Conservation (phyloP, 1,139 yeast species). For the Lodderomyces parapsilosis region DNA sequence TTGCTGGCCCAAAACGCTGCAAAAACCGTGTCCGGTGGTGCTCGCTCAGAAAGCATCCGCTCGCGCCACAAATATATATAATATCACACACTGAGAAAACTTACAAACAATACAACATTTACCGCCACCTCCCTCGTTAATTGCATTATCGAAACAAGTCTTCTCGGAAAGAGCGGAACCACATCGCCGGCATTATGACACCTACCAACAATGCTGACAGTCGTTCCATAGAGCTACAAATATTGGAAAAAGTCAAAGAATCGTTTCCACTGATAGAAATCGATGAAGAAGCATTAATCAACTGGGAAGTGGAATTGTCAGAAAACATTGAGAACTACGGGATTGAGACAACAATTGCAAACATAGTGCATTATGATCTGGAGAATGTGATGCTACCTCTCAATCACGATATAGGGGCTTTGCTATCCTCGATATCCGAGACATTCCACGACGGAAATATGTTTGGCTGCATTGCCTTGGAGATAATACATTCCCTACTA, state of each 20-base stretch:
- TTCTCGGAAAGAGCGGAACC: not conserved
- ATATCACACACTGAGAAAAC: too few relatives aligned
- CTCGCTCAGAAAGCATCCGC: too few relatives aligned
- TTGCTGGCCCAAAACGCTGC: too few relatives aligned
- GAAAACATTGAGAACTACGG: constrained; percentile 18
- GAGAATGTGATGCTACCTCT: constrained; percentile 6
- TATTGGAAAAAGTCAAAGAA: not conserved
- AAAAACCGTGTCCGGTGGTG: too few relatives aligned
- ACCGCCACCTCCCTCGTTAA: too few relatives aligned
- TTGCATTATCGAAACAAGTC: too few relatives aligned
- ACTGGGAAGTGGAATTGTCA: constrained; percentile 40
- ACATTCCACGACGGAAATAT: constrained; percentile 21
- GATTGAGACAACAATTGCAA: constrained; percentile 14
- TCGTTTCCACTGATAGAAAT: constrained; percentile 24
- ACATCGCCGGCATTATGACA: not conserved
- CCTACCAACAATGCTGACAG: not conserved
- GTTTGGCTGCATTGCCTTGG: constrained; percentile 17
- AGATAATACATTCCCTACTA: constrained; percentile 13
- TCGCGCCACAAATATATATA: too few relatives aligned
- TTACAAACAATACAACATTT: too few relatives aligned
- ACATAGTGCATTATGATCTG: constrained; percentile 14
- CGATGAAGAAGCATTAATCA: constrained; percentile 26
- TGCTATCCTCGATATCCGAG: too few relatives aligned
- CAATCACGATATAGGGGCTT: too few relatives aligned
- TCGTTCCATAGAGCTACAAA: not conserved